Conservation (phyloP, 2,329 filamentous ascomycete species). For the Lachnellula hyalina region DNA sequence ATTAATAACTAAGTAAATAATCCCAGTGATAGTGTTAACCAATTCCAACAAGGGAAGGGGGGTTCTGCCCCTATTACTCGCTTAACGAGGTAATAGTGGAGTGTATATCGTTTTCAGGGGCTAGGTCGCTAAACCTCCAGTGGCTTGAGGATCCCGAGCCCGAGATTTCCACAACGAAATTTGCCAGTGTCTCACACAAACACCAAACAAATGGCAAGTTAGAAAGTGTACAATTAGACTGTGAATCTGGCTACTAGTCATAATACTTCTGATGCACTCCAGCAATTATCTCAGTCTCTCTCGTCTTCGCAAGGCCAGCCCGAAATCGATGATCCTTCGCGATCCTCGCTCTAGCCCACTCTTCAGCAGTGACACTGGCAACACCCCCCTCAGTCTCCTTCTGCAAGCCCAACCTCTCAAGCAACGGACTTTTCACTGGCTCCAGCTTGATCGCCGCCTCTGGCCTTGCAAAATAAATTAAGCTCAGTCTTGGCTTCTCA, state of each 20-base stretch:
- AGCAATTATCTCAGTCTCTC: constrained; percentile 17
- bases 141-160: no score
- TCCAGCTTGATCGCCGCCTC: constrained; percentile 15
- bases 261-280: constrained; percentile 23
- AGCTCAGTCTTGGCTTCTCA: constrained; percentile 36
- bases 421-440: constrained; percentile 27
- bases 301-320: constrained; percentile 7
- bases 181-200: no score
- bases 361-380: constrained; percentile 37
- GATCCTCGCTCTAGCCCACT: constrained; percentile 36
- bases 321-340: constrained; percentile 19
- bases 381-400: constrained; percentile 25
- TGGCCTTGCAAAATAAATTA: constrained; percentile 38
- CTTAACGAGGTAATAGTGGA: no score
- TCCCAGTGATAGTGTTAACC: no score
- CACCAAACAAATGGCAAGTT: no score
- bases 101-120: no score
- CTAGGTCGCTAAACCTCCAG: no score
- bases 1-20: no score
- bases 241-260: constrained; percentile 17
- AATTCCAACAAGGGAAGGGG: no score
- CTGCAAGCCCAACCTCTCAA: constrained; percentile 25
- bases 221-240: no score
- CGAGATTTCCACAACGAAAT: no score
- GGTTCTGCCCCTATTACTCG: no score